phyloP scores from a whole-genome alignment of 345 rosid genomes.

The Melaleuca alternifolia region DNA sequence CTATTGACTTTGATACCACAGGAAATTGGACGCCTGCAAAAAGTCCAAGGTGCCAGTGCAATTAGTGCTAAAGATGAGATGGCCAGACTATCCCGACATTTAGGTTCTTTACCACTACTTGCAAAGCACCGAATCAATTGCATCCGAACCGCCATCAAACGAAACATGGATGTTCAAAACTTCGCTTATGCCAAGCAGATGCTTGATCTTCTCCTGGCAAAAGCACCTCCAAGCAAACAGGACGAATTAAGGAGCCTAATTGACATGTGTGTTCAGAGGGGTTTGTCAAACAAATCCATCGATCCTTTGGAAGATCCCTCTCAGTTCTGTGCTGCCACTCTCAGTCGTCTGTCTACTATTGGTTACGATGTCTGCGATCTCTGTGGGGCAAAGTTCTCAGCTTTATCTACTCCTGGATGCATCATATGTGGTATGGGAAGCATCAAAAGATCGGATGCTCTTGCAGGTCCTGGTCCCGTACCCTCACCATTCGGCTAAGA shows the following conservation, averaged over 20 bases:
- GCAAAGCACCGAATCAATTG: conserved; percentile 96
- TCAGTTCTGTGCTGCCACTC: conserved; percentile 91
- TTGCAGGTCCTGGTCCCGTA: conserved; percentile 53
- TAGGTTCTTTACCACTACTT: conserved; percentile 78
- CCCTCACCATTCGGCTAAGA: conserved; percentile 82
- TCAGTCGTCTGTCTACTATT: conserved; percentile 88
- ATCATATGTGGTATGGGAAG: conserved; percentile 98
- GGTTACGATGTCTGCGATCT: conserved; percentile 96
- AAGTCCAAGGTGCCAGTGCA: conserved; percentile 85
- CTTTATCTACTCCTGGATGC: conserved; percentile 85
- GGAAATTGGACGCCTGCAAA: conserved; percentile 88
- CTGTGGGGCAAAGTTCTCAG: conserved; percentile 92
- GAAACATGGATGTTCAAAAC: conserved; percentile 98
- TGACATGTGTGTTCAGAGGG: conserved; percentile 88
- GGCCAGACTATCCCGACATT: conserved; percentile 90
- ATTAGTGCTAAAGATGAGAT: conserved; percentile 96
- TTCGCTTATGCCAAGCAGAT: conserved; percentile 85
- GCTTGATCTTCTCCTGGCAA: conserved; percentile 89
- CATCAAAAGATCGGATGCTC: conserved; percentile 85
- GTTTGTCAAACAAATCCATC: conserved; percentile 79
- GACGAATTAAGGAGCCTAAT: conserved; percentile 81
- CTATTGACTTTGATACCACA: conserved; percentile 10
- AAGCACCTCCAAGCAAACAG: conserved; percentile 88
- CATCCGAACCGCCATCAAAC: conserved; percentile 85
- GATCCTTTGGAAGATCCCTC: conserved; percentile 96